Base-by-base conservation (phyloP, 2,329 filamentous ascomycete species). In the Fusarium drepaniforme region DNA sequence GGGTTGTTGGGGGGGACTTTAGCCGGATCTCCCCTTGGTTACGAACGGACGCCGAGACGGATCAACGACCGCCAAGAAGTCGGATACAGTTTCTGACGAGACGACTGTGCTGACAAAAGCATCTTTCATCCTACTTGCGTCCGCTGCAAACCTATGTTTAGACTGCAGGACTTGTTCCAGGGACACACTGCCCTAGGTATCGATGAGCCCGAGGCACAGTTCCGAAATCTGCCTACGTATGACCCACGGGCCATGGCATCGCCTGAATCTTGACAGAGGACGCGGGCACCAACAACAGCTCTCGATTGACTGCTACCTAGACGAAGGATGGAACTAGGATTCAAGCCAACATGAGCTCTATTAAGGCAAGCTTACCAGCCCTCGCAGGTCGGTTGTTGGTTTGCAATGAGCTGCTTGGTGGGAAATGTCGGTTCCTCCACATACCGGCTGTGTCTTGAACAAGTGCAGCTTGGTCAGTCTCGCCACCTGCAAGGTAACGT, bases 11-110 rank as follows among this genome's bases (percentile, higher is more conserved):
- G 46, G 51, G 12, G 23, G 23, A 44, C 42, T 75, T 68, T 75
- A 75, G 73, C 73, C 73, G 70, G 40, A 51, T 30, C 49, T 53
- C 25, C 16, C 28, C 18, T 53, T 59, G 30, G 38, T 21, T 44
- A 49, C 33, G 61, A 65, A 66, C 51, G 51, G 53, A 42, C 44
- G 64, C 46, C 67, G 51, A 68, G 70, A 57, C 44, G 64, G 64
- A 66, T 68, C 60, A 75, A 65, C 70, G 42, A 71, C 63, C 25
- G 64, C 73, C 70, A 71, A 73, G 73, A 71, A 73, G 73, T 37
- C 49, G 62, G 64, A 71, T 40, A 67, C 33, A 61, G 16, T 64
- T n/a, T 64, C 40, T 53, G 66, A 58, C 51, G 46, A 46, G 42
- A 37, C 35, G 58, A 40, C 30, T 38, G 35, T 30, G 70, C 58